A percentile compares a stretch with the other conserved stretches of the same genome.
Conservation (phyloP, 306 rosid species). For the Fragaria iinumae region DNA sequence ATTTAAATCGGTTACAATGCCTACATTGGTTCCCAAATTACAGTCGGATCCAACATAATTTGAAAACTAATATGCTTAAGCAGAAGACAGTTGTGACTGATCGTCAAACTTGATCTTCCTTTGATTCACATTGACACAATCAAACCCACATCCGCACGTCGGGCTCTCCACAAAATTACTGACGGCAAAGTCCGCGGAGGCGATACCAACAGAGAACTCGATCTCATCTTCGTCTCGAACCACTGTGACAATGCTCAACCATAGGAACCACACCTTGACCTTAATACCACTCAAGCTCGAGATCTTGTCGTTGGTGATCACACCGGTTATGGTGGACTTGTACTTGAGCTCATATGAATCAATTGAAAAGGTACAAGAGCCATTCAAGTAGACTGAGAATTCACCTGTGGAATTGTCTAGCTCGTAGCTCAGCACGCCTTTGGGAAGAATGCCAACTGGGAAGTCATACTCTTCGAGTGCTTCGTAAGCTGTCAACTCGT, state of each 20-base stretch:
- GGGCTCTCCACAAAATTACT: conserved; percentile 47
- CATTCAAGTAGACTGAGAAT: conserved; percentile 47
- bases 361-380: conserved; percentile 32
- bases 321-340: conserved; percentile 47
- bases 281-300: conserved; percentile 40
- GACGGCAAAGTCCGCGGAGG: conserved; percentile 43
- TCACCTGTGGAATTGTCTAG: conserved; percentile 44
- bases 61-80: conserved; percentile 5
- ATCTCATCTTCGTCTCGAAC: conserved; percentile 38
- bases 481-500: conserved; percentile 33
- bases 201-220: conserved; percentile 54
- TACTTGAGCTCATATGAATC: conserved; percentile 48
- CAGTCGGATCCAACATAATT: neutral
- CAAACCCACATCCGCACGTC: conserved; percentile 58
- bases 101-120: conserved; percentile 14
- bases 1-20: neutral
- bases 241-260: conserved; percentile 45
- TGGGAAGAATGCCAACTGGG: conserved; percentile 59
- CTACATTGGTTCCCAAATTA: neutral
- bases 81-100: conserved; percentile 15
- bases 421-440: conserved; percentile 38
- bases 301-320: conserved; percentile 40
- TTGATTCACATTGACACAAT: conserved; percentile 34
- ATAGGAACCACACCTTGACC: conserved; percentile 40
- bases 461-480: conserved; percentile 44